Evolutionary conservation across 495 filamentous ascomycete genomes (phyloP).

Genomic region (Tuber brumale): DNA sequence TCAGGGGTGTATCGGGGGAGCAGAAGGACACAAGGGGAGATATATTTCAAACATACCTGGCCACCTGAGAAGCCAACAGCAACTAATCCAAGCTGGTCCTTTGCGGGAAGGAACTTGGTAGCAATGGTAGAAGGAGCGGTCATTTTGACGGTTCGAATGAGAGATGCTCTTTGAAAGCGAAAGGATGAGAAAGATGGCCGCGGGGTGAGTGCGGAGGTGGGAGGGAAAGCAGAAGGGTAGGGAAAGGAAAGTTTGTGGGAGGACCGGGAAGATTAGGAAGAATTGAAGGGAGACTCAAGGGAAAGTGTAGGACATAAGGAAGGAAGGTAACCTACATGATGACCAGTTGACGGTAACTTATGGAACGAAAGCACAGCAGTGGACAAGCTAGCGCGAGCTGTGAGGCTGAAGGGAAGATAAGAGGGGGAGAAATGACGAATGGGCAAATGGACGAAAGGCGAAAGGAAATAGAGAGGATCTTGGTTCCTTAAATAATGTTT

Average conservation of each 20-base stretch:
- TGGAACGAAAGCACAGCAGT: not conserved
- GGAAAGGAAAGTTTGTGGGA: not conserved
- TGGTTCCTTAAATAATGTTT: not conserved
- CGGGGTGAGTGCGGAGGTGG: not conserved
- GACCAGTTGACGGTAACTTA: not conserved
- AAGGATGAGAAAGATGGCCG: not conserved
- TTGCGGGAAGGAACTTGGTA: constrained; percentile 73
- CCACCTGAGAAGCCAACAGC: constrained; percentile 96
- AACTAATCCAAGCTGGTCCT: constrained; percentile 78
- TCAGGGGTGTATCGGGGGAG: constrained; percentile 11
- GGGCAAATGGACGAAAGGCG: no score
- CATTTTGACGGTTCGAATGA: constrained; percentile 44
- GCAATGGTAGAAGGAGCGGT: constrained; percentile 64
- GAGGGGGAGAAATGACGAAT: not conserved
- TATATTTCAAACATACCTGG: constrained; percentile 56
- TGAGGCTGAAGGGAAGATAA: not conserved
- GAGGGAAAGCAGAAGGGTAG: not conserved
- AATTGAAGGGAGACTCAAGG: not conserved
- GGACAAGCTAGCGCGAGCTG: not conserved
- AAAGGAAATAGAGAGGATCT: not conserved
- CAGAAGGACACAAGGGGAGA: not conserved
- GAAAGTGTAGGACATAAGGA: not conserved
- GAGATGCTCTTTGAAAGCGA: not conserved
- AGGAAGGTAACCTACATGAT: not conserved
- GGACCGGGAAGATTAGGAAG: not conserved